These are phyloP conservation scores for Penstemon newberryi DNA, from an alignment of 257 asterid genomes.

Conservation along the genomic window DNA sequence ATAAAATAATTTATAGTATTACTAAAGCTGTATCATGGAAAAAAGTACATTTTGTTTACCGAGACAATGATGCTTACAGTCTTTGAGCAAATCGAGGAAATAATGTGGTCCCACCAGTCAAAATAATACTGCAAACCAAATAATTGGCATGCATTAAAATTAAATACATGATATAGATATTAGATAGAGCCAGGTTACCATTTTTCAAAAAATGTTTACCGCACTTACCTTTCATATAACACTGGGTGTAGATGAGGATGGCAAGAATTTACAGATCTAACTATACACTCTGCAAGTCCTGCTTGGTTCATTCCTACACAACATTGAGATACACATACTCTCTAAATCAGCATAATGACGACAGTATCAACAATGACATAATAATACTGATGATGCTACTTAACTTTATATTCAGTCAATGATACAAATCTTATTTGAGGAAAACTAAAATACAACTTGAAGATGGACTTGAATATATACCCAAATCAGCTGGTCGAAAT, in stretches of 20 bases:
- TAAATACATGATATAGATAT: conserved; percentile 27
- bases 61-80: conserved; percentile 59
- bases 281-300: conserved; percentile 92
- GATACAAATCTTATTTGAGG: not conserved
- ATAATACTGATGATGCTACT: not conserved
- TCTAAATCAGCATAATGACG: conserved; percentile 20
- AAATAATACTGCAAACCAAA: conserved; percentile 63
- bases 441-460: not conserved
- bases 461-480: conserved; percentile 39
- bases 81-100: conserved; percentile 92
- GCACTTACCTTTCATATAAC: conserved; percentile 76
- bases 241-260: conserved; percentile 93
- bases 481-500: conserved; percentile 94
- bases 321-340: conserved; percentile 16
- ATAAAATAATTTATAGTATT: conserved; percentile 18
- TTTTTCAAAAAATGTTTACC: conserved; percentile 2
- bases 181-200: not conserved
- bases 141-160: conserved; percentile 20
- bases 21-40: conserved; percentile 5
- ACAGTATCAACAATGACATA: not conserved
- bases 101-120: conserved; percentile 92
- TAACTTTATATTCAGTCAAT: not conserved
- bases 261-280: conserved; percentile 84
- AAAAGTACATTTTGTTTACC: not conserved
- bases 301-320: conserved; percentile 91